A percentile compares a stretch with the other conserved stretches of the same genome.
phyloP scores from a whole-genome alignment of 179 eudicot species.

The Carnegiea gigantea region DNA sequence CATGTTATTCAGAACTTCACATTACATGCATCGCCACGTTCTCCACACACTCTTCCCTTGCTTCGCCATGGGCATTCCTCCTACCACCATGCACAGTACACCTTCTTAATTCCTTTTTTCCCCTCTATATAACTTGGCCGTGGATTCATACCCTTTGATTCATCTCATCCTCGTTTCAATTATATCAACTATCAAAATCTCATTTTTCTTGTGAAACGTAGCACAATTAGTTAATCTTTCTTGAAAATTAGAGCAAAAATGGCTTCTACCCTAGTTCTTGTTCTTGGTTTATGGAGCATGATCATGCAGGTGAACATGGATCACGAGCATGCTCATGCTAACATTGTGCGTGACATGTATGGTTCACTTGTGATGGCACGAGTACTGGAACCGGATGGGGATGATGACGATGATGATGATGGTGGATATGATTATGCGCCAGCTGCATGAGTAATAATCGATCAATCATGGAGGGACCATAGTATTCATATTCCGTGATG shows the following conservation, averaged over 20 bases:
- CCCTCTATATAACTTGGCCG: constrained; percentile 12
- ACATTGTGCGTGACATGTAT: neutral
- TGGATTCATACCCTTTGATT: neutral
- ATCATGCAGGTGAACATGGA: constrained; percentile 2
- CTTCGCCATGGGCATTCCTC: no score
- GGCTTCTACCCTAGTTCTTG: neutral
- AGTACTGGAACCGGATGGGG: neutral
- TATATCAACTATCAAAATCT: no score
- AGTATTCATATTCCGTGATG: neutral
- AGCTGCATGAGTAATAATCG: neutral
- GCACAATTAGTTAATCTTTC: neutral
- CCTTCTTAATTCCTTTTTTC: neutral
- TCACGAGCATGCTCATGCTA: neutral
- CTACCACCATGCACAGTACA: no score
- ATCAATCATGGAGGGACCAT: neutral
- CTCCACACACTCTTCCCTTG: no score
- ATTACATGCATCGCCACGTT: no score
- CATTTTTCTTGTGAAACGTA: neutral
- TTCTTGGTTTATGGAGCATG: constrained; percentile 25
- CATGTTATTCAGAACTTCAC: no score
- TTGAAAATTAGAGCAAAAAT: neutral
- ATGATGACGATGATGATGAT: neutral
- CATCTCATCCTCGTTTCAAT: neutral
- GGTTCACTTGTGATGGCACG: neutral
- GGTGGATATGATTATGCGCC: constrained; percentile 1